Conservation (phyloP, 352 stramenopile species). For the Phytophthora syringae region DNA sequence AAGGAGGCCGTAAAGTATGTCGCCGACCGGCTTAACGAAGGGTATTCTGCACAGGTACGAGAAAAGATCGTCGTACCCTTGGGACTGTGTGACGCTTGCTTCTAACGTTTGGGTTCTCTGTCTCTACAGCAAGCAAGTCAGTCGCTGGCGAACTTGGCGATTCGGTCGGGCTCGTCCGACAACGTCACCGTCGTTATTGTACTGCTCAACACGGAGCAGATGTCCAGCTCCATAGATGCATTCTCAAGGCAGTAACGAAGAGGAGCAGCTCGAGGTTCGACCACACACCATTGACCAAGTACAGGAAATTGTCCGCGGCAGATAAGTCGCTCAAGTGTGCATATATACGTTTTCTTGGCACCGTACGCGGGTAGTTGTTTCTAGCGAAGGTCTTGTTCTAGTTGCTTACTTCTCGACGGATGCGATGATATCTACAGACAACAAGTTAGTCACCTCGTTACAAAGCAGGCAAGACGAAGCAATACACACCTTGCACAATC, state of each 20-base stretch:
- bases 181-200: slow-evolving; percentile 91
- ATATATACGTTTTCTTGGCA: slow-evolving; percentile 31
- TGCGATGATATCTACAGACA: slow-evolving; percentile 56
- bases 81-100: neutral
- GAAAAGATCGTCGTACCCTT: neutral
- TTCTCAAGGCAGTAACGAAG: slow-evolving; percentile 26
- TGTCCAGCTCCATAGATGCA: slow-evolving; percentile 38
- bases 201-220: slow-evolving; percentile 65
- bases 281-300: slow-evolving; percentile 13
- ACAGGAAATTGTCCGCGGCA: slow-evolving; percentile 23
- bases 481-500: slow-evolving; percentile 66
- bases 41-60: slow-evolving; percentile 69
- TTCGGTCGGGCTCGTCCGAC: slow-evolving; percentile 86
- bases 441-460: neutral
- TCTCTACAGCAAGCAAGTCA: slow-evolving; percentile 72
- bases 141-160: slow-evolving; percentile 85
- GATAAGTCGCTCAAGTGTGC: slow-evolving; percentile 37
- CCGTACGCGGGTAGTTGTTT: slow-evolving; percentile 7
- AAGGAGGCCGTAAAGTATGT: slow-evolving; percentile 92
- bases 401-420: slow-evolving; percentile 50
- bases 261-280: slow-evolving; percentile 1
- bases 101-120: slow-evolving; percentile 2
- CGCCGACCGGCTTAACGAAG: slow-evolving; percentile 67
- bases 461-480: neutral
- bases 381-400: neutral